phyloP scores from a whole-genome alignment of 495 filamentous ascomycete genomes.

The Trichoderma asperelloides region DNA sequence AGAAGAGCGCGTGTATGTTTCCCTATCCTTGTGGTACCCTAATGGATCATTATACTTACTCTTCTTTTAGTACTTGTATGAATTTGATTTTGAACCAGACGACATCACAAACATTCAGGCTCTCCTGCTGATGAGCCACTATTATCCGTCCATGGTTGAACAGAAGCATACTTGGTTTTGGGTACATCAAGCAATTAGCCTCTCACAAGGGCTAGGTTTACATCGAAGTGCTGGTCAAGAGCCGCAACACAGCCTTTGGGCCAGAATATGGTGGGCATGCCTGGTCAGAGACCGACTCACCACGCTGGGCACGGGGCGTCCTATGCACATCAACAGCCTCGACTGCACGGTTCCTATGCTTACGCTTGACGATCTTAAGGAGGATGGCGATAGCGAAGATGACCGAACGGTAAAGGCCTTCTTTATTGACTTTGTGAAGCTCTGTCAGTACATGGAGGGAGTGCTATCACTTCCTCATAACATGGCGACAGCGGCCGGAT shows the following conservation, averaged over 20 bases:
- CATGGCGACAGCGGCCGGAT: background rate
- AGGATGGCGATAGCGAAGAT: constrained; percentile 8
- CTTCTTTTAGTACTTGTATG: background rate
- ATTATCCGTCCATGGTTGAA: constrained; percentile 10
- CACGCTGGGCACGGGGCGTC: constrained; percentile 9
- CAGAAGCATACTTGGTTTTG: constrained; percentile 11
- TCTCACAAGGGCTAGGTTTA: background rate
- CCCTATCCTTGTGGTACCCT: background rate
- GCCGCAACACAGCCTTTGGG: constrained; percentile 7
- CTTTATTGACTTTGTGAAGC: constrained; percentile 11
- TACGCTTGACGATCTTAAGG: constrained; percentile 7
- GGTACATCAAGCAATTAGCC: constrained; percentile 10
- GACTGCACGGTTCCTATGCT: constrained; percentile 10
- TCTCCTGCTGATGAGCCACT: constrained; percentile 6
- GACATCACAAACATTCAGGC: constrained; percentile 9
- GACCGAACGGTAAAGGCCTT: constrained; percentile 10
- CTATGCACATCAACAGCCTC: constrained; percentile 12
- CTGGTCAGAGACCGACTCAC: constrained; percentile 9
- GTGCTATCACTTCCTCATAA: constrained; percentile 6
- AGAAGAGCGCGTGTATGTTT: constrained; percentile 1
- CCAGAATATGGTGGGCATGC: constrained; percentile 11
- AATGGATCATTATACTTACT: background rate
- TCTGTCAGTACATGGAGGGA: constrained; percentile 11
- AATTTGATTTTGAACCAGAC: constrained; percentile 9
- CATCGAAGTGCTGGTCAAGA: constrained; percentile 4